These are phyloP conservation scores for Inga leiocalycina DNA, from an alignment of 306 rosid species.

Conservation along the genomic window DNA sequence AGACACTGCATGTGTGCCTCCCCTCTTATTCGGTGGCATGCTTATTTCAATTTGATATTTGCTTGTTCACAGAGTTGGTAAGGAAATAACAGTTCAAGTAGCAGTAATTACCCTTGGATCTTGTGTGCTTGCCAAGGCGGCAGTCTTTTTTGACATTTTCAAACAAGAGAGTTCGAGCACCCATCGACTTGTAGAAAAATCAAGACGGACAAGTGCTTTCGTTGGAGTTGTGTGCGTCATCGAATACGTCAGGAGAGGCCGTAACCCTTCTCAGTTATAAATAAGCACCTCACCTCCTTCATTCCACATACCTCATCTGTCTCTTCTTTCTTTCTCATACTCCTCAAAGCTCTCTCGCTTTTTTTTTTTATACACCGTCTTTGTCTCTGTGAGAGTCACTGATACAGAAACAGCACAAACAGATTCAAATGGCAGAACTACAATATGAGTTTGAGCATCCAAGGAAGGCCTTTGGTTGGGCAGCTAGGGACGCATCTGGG, in stretches of 20 bases:
- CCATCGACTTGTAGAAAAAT: too few species aligned
- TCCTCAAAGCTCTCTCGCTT: background rate
- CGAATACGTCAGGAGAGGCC: background rate
- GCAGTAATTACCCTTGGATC: too few species aligned
- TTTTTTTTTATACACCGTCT: background rate
- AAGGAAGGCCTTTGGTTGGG: constrained; percentile 52
- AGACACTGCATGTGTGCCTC: too few species aligned
- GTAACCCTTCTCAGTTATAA: background rate
- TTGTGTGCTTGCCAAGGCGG: too few species aligned
- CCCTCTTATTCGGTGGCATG: too few species aligned
- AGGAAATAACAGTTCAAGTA: too few species aligned
- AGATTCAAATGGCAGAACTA: constrained; percentile 5
- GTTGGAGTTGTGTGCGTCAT: background rate
- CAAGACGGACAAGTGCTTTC: too few species aligned
- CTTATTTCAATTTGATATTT: too few species aligned
- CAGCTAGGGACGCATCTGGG: constrained; percentile 46
- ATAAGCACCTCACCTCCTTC: background rate
- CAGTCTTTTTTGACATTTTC: too few species aligned
- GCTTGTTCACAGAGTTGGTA: too few species aligned
- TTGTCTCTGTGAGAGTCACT: background rate
- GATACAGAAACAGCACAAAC: background rate
- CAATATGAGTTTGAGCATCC: constrained; percentile 43
- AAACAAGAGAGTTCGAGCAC: too few species aligned
- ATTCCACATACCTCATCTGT: background rate
- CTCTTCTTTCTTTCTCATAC: background rate